Base-by-base conservation (phyloP, 1,284 basidiomycete genomes). In the Exobasidium rhododendri region DNA sequence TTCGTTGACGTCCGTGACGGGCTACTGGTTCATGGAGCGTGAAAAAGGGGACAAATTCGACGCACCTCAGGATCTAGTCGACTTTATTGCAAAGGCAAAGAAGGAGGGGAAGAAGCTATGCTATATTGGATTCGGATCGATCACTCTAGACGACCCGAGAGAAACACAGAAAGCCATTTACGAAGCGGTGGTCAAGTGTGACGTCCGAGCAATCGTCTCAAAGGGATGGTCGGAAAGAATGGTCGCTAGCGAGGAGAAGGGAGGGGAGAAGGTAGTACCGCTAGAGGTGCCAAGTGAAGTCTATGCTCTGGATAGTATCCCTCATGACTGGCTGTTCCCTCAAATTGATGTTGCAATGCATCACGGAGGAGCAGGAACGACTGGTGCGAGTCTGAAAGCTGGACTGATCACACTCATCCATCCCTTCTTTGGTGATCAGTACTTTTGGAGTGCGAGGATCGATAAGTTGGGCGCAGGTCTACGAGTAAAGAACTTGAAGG, bases 331-430 rank as follows among this genome's bases (percentile, higher is more conserved):
- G 63, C 58, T 70, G 3, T 64, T 67, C 58, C 66, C 57, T 7
- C 44, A 67, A 64, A 65, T 66, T 51, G 61, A 73, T 54, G 63
- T 65, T 54, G 59, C 62, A 10, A 64, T 66, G 61, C 63, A 89
- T 80, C 87, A 89, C 72, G 88, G 88, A 40, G 88, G 88, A 22
- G 88, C 88, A 1, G 88, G 88, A 29, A 89, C 88, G 0, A 88
- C 87, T 17, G 74, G 71, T n/a, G 74, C 74, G 10, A 71, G 69
- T 32, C 54, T 76, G 22, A 68, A 73, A 22, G 74, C 70, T 10
- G 73, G 74, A 10, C 46, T 75, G 29, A 68, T 72, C 28, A 75
- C 75, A 28, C 50, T 75, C 11, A 73, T 75, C 56, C 72, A 77
- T 47, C 74, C 75, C 3, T 77, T 77, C 70, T 77, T 77, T 59